These are phyloP conservation scores for Rhododendron ovatum DNA, from an alignment of 148 eudicot species.

Conservation along the genomic window DNA sequence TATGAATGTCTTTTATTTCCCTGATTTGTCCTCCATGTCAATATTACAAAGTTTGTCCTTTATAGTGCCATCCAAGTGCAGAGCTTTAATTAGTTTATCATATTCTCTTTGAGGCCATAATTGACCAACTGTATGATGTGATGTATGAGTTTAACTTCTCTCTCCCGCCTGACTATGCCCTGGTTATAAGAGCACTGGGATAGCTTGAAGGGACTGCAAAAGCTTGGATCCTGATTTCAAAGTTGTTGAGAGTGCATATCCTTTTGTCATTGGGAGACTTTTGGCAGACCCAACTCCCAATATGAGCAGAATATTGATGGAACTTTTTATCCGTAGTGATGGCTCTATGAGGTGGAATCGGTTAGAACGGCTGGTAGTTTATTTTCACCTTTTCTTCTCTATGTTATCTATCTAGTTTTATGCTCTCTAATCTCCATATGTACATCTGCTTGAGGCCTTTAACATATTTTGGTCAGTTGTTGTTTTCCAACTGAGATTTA, in stretches of 20 bases:
- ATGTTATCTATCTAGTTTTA: neutral
- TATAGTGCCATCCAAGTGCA: neutral
- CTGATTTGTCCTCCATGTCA: neutral
- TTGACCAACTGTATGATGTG: conserved; percentile 93
- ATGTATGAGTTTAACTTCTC: conserved; percentile 93
- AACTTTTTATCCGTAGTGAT: conserved; percentile 81
- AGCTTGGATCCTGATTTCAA: conserved; percentile 88
- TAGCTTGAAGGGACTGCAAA: conserved; percentile 99
- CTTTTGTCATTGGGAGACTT: conserved; percentile 89
- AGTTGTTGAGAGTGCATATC: conserved; percentile 96
- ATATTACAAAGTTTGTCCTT: neutral
- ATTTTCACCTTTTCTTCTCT: neutral
- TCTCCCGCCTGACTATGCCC: conserved; percentile 96
- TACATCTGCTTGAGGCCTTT: neutral
- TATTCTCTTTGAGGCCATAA: conserved; percentile 63
- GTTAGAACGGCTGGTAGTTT: conserved; percentile 82
- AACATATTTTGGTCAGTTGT: neutral
- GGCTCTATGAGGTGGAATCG: conserved; percentile 97
- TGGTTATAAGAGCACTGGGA: conserved; percentile 96
- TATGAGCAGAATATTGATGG: conserved; percentile 88
- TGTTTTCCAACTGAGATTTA: neutral
- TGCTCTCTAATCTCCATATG: neutral
- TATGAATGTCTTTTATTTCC: neutral
- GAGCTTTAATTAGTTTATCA: neutral
- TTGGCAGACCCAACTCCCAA: conserved; percentile 92